Evolutionary conservation across 441 rosid genomes (phyloP).

Genomic region (Pelargonium myrrhifolium): DNA sequence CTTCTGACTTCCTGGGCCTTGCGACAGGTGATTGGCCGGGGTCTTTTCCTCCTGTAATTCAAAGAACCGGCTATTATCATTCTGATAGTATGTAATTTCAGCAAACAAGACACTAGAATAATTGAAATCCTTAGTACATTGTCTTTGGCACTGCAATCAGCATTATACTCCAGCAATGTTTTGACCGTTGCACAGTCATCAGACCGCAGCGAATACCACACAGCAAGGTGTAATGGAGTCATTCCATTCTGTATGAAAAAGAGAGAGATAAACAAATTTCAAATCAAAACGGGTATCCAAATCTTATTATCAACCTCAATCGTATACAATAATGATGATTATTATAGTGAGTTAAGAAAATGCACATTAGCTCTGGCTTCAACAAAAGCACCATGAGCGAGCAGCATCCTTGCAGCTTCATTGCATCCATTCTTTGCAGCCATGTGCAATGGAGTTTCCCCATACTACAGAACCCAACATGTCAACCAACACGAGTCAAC

Average conservation of each 20-base stretch:
- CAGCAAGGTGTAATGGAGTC: conserved; percentile 93
- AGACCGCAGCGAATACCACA: conserved; percentile 77
- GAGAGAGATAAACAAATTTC: conserved; percentile 8
- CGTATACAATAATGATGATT: neutral
- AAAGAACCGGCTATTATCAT: conserved; percentile 13
- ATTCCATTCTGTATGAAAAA: conserved; percentile 74
- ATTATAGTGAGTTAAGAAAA: conserved; percentile 16
- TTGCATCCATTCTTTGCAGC: conserved; percentile 90
- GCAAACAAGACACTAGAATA: neutral
- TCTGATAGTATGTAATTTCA: conserved; percentile 8
- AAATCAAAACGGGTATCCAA: conserved; percentile 11
- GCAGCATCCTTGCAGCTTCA: conserved; percentile 68
- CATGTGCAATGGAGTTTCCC: conserved; percentile 98
- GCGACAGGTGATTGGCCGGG: conserved; percentile 76
- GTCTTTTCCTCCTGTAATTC: conserved; percentile 76
- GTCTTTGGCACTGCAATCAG: conserved; percentile 84
- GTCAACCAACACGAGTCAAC: conserved; percentile 4
- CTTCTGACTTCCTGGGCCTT: conserved; percentile 66
- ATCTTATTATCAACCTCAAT: conserved; percentile 8
- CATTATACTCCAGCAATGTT: conserved; percentile 71
- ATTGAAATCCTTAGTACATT: conserved; percentile 37
- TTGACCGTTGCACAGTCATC: conserved; percentile 71
- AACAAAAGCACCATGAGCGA: conserved; percentile 70
- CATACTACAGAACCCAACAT: conserved; percentile 53
- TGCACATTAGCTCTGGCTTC: conserved; percentile 86